A percentile compares a stretch with the other conserved stretches of the same genome.
Evolutionary conservation across 352 stramenopile species (phyloP).

Genomic region (Phytophthora vignae): DNA sequence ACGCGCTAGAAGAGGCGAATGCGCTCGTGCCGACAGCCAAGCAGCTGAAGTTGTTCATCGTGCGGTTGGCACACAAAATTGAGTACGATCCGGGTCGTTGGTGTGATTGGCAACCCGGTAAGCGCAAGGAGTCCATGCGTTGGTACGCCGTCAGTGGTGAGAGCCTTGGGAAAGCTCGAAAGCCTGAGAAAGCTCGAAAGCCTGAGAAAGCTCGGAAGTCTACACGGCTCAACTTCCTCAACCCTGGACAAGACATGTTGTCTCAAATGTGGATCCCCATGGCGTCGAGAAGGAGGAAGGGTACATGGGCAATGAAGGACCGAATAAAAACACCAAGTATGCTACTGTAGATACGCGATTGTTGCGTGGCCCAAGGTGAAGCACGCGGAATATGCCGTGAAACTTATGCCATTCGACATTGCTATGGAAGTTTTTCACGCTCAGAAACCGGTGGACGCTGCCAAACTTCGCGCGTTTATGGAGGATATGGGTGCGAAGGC

Average conservation of each 20-base stretch:
- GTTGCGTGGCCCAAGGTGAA: slow-evolving; percentile 14
- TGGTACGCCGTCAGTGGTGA: background rate
- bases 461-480: slow-evolving; percentile 7
- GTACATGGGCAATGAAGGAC: slow-evolving; percentile 10
- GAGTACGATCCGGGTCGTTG: slow-evolving; percentile 3
- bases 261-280: slow-evolving; percentile 14
- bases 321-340: slow-evolving; percentile 28
- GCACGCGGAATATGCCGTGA: background rate
- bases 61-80: slow-evolving; percentile 20
- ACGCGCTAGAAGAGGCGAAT: slow-evolving; percentile 9
- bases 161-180: background rate
- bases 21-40: background rate
- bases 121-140: background rate
- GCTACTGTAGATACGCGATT: slow-evolving; percentile 16
- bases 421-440: slow-evolving; percentile 1
- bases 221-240: slow-evolving; percentile 21
- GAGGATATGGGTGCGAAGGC: background rate
- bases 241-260: slow-evolving; percentile 20
- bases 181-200: no score
- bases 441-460: background rate
- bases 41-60: slow-evolving; percentile 17
- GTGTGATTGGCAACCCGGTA: background rate
- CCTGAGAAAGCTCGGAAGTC: background rate
- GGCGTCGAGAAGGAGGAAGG: slow-evolving; percentile 26
- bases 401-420: slow-evolving; percentile 1